Evolutionary conservation across 441 rosid genomes (phyloP).

Genomic region (Erodium texanum): DNA sequence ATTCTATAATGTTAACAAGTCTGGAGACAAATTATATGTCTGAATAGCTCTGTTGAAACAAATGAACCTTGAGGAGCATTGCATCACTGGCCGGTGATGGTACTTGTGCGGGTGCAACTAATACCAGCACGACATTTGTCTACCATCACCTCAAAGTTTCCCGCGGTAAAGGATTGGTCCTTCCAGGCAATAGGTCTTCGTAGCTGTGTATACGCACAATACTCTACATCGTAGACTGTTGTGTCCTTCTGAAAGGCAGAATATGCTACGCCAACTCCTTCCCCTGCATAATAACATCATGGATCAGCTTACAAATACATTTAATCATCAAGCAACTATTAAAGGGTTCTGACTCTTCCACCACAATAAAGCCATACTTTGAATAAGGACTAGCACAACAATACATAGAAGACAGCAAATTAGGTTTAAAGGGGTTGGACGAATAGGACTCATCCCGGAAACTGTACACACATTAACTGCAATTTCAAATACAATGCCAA

Average conservation of each 20-base stretch:
- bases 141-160: constrained; percentile 36
- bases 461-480: no score
- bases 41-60: background rate
- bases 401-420: no score
- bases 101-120: constrained; percentile 19
- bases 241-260: constrained; percentile 40
- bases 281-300: constrained; percentile 41
- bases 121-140: constrained; percentile 36
- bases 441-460: no score
- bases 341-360: background rate
- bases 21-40: background rate
- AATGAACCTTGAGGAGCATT: background rate
- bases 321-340: background rate
- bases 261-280: constrained; percentile 65
- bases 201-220: constrained; percentile 54
- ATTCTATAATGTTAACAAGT: background rate
- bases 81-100: background rate
- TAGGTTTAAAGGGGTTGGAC: no score
- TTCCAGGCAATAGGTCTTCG: constrained; percentile 32
- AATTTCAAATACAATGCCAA: no score
- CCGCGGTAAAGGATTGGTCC: constrained; percentile 27
- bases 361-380: background rate
- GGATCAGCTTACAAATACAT: no score
- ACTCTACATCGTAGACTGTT: constrained; percentile 46
- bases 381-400: background rate